Evolutionary conservation across 129 eudicot genomes (phyloP), one percentile per base, ranked within the genome.

Genomic region (Artemisia annua): DNA sequence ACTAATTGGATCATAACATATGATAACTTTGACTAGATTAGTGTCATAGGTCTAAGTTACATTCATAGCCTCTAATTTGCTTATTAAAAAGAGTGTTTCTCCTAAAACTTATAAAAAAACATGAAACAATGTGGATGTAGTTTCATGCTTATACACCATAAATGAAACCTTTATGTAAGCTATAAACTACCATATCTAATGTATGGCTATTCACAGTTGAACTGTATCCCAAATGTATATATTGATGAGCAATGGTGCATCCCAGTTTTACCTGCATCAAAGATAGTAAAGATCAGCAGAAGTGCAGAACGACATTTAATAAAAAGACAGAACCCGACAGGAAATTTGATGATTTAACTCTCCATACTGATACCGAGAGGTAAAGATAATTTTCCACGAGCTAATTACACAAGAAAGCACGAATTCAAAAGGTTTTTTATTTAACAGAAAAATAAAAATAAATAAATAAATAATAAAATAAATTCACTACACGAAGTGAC

Each of bases 181-280:
- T 60, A 43, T 59, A 60, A 69, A 50, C 71, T 69, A 63, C 65
- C 63, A 53, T 62, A 22, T 69, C 63, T 70, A 49, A 15, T 60
- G 44, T 52, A 22, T 48, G 57, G 66, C 11, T 57, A 67, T 67
- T 76, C 75, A 58, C 74, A 78, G 11, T 51, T 77, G 49, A 57
- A 67, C 55, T 66, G 14, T 59, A 66, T 66, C 59, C 50, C 18
- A 24, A 53, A 55, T 9, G 10, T 57, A 75, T 16, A 43, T 56
- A 48, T 67, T 26, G 16, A 56, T 75, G 66, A 10, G 60, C 51
- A 67, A 67, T 18, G 22, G n/a, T 74, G 61, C 66, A 16, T 67
- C 75, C 75, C 53, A 18, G 26, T 76, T 50, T 44, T 70, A 70
- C 67, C 82, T 78, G 82, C 71, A 70, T 50, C 57, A 62, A 70